These are phyloP conservation scores for Aspergillus avenaceus DNA, from an alignment of 495 filamentous ascomycete species.

Conservation along the genomic window DNA sequence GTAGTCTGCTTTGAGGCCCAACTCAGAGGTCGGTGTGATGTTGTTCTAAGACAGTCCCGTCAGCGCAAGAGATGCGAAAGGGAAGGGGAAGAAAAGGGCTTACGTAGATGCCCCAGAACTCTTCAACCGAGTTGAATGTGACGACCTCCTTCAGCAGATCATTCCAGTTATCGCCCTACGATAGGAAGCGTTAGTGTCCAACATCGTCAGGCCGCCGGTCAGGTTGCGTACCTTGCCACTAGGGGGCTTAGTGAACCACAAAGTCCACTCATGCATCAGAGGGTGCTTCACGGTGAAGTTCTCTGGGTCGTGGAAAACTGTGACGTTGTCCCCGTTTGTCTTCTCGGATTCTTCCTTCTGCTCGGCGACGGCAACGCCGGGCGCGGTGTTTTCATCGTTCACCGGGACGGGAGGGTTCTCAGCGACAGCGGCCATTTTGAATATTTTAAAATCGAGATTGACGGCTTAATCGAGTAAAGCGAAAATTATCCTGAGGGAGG, in stretches of 20 bases:
- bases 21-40: conserved; percentile 90
- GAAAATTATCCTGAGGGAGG: conserved; percentile 8
- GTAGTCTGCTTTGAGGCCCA: conserved; percentile 97
- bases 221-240: conserved; percentile 75
- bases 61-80: conserved; percentile 2
- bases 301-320: conserved; percentile 93
- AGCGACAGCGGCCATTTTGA: conserved; percentile 39
- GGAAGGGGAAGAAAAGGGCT: conserved; percentile 27
- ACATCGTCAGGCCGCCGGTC: not conserved
- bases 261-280: conserved; percentile 91
- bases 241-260: conserved; percentile 99
- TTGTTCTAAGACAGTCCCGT: conserved; percentile 70
- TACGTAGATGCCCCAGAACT: conserved; percentile 99
- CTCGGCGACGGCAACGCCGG: conserved; percentile 21
- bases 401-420: conserved; percentile 38
- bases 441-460: conserved; percentile 4
- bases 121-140: conserved; percentile 95
- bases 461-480: not conserved
- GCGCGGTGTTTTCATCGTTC: conserved; percentile 40
- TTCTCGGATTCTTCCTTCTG: conserved; percentile 30
- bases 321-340: conserved; percentile 58
- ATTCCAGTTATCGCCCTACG: conserved; percentile 94
- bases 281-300: conserved; percentile 99
- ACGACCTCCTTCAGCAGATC: conserved; percentile 97
- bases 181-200: conserved; percentile 12